Base-by-base conservation (phyloP, 139 green algal species). In the Chlamydomonas schloesseri region DNA sequence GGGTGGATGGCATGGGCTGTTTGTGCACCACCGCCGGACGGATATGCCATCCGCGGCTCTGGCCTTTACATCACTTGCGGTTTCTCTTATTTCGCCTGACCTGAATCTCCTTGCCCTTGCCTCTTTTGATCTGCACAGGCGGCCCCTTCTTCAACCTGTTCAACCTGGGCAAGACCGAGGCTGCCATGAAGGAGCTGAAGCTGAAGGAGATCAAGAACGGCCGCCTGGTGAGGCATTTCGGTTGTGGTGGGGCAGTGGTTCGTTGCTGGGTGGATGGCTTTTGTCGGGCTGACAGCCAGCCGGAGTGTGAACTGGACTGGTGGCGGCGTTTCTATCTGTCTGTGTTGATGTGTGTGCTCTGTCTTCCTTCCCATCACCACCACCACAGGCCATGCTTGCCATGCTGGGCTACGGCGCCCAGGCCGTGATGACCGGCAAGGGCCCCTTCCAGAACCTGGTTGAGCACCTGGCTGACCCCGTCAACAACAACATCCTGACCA, bases 191-290 rank as follows among this genome's bases (percentile, higher is more conserved):
- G 84, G 93, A 93, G 82, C 90, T 99, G 62, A 95, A 97, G 93
- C 92, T 92, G 24, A 99, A 99, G 90, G 98, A 99, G 96, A 91
- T 99, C 68, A 98, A 98, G 93, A 99, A 99, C 90, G 98, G 97
- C 42, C 88, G 96, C 37, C 85, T 98, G 83, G 85, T 83, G 24
- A 17, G 73, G 31, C 2, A 37, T 15, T n/a, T n/a, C n/a, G n/a
- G n/a, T n/a, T n/a, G n/a, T n/a, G n/a, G n/a, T n/a, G n/a, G n/a
- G n/a, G n/a, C n/a, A n/a, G n/a, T n/a, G n/a, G n/a, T n/a, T n/a
- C n/a, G n/a, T n/a, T n/a, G n/a, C n/a, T n/a, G n/a, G n/a, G n/a
- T n/a, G n/a, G n/a, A n/a, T n/a, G n/a, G n/a, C n/a, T n/a, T n/a
- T n/a, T n/a, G n/a, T n/a, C n/a, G n/a, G n/a, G n/a, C n/a, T n/a